phyloP scores from a whole-genome alignment of 1,284 basidiomycete species.

The Apiotrichum laibachii region DNA sequence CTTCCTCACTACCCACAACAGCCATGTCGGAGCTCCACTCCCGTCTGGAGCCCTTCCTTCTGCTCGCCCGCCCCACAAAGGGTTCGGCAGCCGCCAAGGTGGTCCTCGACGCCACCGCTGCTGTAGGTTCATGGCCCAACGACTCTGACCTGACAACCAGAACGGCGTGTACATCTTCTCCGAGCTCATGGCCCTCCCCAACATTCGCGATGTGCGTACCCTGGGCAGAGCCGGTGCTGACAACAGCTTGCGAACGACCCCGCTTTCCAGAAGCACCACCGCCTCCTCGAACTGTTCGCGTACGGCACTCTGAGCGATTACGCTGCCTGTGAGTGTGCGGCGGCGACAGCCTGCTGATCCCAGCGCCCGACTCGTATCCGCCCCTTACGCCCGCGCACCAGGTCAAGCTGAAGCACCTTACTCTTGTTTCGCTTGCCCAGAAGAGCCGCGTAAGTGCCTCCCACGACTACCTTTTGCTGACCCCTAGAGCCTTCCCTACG shows the following conservation, averaged over 20 bases:
- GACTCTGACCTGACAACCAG: conserved; percentile 27
- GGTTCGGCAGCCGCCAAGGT: conserved; percentile 89
- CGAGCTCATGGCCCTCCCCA: conserved; percentile 76
- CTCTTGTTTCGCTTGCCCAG: conserved; percentile 75
- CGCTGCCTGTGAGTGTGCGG: conserved; percentile 46
- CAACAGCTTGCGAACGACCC: conserved; percentile 50
- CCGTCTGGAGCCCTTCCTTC: conserved; percentile 72
- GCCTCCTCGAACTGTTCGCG: conserved; percentile 78
- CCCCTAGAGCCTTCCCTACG: conserved; percentile 33
- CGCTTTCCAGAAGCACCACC: conserved; percentile 60
- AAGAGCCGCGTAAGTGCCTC: conserved; percentile 60
- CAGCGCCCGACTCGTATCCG: conserved; percentile 63
- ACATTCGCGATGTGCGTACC: conserved; percentile 70
- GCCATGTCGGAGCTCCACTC: conserved; percentile 32
- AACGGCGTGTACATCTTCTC: conserved; percentile 86
- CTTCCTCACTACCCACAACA: neutral
- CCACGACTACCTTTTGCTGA: neutral
- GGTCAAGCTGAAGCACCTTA: conserved; percentile 85
- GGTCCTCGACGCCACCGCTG: conserved; percentile 76
- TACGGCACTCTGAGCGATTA: conserved; percentile 84
- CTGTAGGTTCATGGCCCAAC: conserved; percentile 44
- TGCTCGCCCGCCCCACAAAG: conserved; percentile 84
- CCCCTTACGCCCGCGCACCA: conserved; percentile 67
- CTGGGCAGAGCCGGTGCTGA: neutral
- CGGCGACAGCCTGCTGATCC: conserved; percentile 42